Evolutionary conservation across 768 basidiomycete species (phyloP).

Genomic region (Steccherinum ochraceum): DNA sequence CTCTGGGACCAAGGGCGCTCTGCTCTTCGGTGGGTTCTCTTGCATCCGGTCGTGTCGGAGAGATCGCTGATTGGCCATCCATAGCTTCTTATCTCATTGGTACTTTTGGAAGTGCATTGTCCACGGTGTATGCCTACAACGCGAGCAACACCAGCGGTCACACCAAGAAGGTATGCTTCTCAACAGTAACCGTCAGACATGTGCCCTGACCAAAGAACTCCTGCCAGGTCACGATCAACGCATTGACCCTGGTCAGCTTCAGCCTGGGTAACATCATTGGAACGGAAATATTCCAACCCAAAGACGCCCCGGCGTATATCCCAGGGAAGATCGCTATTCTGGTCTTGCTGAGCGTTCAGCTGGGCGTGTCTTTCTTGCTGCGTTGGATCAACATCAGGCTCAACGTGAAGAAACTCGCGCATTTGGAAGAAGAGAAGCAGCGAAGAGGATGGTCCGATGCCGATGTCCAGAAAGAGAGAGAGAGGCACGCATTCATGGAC

Average conservation of each 20-base stretch:
- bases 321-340: constrained; percentile 64
- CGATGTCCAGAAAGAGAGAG: constrained; percentile 52
- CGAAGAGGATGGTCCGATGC: constrained; percentile 50
- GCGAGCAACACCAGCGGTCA: constrained; percentile 59
- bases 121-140: constrained; percentile 58
- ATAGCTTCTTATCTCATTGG: constrained; percentile 43
- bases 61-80: background rate
- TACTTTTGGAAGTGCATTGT: constrained; percentile 55
- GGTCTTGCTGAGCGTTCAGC: constrained; percentile 47
- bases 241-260: constrained; percentile 51
- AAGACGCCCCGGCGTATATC: constrained; percentile 56
- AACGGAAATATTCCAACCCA: constrained; percentile 55
- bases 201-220: background rate
- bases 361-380: constrained; percentile 41
- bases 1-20: constrained; percentile 40
- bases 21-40: constrained; percentile 45
- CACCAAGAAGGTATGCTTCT: constrained; percentile 46
- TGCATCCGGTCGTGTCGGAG: background rate
- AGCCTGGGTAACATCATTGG: constrained; percentile 58
- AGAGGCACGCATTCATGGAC: constrained; percentile 57
- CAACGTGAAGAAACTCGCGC: constrained; percentile 39
- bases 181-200: background rate
- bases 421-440: constrained; percentile 37
- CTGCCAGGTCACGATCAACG: constrained; percentile 50
- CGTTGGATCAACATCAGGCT: constrained; percentile 49